phyloP scores from a whole-genome alignment of 371 early-diverging fungal genomes.

The Lichtheimia ornata region DNA sequence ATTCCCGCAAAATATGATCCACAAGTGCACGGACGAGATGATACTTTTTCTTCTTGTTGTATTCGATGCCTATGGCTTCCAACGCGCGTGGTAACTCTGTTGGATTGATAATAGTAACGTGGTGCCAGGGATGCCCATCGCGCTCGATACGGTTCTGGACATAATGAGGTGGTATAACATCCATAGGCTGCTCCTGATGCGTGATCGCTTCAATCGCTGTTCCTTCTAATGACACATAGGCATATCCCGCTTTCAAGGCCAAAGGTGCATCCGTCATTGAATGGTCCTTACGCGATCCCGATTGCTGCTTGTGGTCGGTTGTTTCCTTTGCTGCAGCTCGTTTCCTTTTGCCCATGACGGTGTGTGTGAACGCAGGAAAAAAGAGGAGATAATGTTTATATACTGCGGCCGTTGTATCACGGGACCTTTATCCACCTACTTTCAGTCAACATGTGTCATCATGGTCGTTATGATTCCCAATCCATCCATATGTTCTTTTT shows the following conservation, averaged over 20 bases:
- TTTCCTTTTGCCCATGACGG: too few relatives aligned
- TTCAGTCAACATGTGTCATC: too few relatives aligned
- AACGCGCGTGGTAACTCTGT: constrained; percentile 7
- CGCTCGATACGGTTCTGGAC: constrained; percentile 10
- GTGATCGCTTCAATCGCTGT: constrained; percentile 8
- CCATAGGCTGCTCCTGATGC: background rate
- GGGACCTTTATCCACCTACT: too few relatives aligned
- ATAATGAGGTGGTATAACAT: background rate
- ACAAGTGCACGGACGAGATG: background rate
- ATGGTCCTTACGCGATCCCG: too few relatives aligned
- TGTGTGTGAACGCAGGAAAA: too few relatives aligned
- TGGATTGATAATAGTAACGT: constrained; percentile 17
- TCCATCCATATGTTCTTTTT: too few relatives aligned
- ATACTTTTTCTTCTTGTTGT: background rate
- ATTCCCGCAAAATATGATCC: constrained; percentile 4
- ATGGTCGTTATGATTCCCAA: too few relatives aligned
- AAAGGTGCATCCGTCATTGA: too few relatives aligned
- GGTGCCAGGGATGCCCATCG: constrained; percentile 8
- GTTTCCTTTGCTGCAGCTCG: too few relatives aligned
- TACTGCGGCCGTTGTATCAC: too few relatives aligned
- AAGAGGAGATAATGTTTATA: too few relatives aligned
- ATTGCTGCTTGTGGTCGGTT: too few relatives aligned
- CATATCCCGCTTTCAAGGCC: background rate
- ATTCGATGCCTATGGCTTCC: background rate
- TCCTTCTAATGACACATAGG: constrained; percentile 14